Conservation (phyloP, 495 filamentous ascomycete species). For the Hyphodiscus hymeniophilus region DNA sequence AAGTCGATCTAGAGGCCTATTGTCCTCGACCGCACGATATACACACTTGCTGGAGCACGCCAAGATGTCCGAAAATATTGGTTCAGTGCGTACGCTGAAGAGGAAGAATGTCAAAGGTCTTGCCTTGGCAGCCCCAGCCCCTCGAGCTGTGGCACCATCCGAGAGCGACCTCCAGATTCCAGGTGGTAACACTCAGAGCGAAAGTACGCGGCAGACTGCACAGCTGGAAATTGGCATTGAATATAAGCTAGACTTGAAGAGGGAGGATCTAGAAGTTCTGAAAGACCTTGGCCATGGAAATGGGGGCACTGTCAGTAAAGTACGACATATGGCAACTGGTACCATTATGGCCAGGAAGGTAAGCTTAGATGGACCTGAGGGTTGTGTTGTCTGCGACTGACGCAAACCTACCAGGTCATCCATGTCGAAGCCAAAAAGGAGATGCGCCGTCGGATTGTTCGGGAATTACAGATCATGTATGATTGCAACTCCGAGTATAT, state of each 20-base stretch:
- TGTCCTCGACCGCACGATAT: too few relatives aligned
- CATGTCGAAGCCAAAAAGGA: constrained; percentile 97
- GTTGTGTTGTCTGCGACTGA: background rate
- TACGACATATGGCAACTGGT: constrained; percentile 88
- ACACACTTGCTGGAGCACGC: background rate
- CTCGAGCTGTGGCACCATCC: constrained; percentile 46
- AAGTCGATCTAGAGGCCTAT: too few relatives aligned
- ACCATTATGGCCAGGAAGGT: constrained; percentile 98
- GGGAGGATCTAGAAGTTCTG: constrained; percentile 84
- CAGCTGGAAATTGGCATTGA: constrained; percentile 94
- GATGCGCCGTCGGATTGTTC: constrained; percentile 88
- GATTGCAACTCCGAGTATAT: constrained; percentile 95
- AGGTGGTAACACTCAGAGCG: constrained; percentile 6
- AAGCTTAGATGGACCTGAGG: constrained; percentile 10
- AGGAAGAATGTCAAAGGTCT: constrained; percentile 96
- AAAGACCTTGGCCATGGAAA: constrained; percentile 95
- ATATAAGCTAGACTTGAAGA: constrained; percentile 85
- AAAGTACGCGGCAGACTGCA: constrained; percentile 14
- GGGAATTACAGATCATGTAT: constrained; percentile 95
- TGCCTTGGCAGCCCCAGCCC: constrained; percentile 62
- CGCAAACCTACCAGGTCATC: constrained; percentile 62
- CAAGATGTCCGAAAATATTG: constrained; percentile 57
- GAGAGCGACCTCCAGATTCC: constrained; percentile 23
- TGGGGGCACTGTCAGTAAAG: constrained; percentile 96
- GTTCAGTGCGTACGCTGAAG: constrained; percentile 78